Evolutionary conservation across 2,329 filamentous ascomycete species (phyloP).

Genomic region (Bisporella sp.): DNA sequence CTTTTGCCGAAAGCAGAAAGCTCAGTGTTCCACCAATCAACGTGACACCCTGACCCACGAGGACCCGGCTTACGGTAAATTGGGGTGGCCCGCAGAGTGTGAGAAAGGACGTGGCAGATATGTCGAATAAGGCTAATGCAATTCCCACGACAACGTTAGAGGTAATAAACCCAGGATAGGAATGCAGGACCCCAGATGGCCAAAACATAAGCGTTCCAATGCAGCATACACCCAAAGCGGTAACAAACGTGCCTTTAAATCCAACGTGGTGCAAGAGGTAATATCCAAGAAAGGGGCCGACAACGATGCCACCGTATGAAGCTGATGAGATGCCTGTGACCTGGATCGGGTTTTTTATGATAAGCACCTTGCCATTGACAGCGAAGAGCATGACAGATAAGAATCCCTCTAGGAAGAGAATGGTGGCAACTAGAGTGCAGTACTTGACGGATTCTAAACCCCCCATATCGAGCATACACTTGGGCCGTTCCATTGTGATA

Average conservation of each 20-base stretch:
- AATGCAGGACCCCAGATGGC: slow-evolving; percentile 65
- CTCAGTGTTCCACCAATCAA: slow-evolving; percentile 50
- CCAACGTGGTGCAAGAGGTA: slow-evolving; percentile 63
- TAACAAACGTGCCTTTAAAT: slow-evolving; percentile 71
- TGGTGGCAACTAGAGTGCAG: slow-evolving; percentile 63
- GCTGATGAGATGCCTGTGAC: slow-evolving; percentile 59
- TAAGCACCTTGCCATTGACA: slow-evolving; percentile 63
- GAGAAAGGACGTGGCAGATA: slow-evolving; percentile 66
- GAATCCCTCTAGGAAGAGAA: slow-evolving; percentile 83
- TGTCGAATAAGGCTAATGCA: slow-evolving; percentile 68
- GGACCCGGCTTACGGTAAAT: slow-evolving; percentile 65
- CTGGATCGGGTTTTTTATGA: slow-evolving; percentile 45
- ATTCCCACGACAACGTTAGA: slow-evolving; percentile 67
- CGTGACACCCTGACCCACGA: slow-evolving; percentile 67
- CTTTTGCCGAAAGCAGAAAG: background rate
- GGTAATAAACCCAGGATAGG: slow-evolving; percentile 69
- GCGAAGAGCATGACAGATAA: slow-evolving; percentile 78
- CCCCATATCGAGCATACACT: slow-evolving; percentile 61
- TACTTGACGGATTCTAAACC: slow-evolving; percentile 59
- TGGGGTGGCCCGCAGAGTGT: slow-evolving; percentile 63
- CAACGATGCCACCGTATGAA: slow-evolving; percentile 63
- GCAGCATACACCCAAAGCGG: slow-evolving; percentile 65
- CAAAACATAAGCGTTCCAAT: slow-evolving; percentile 75
- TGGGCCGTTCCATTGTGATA: slow-evolving; percentile 59
- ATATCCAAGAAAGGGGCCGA: slow-evolving; percentile 61